Conservation (phyloP, 2,329 filamentous ascomycete genomes). For the Xylaria sp. region DNA sequence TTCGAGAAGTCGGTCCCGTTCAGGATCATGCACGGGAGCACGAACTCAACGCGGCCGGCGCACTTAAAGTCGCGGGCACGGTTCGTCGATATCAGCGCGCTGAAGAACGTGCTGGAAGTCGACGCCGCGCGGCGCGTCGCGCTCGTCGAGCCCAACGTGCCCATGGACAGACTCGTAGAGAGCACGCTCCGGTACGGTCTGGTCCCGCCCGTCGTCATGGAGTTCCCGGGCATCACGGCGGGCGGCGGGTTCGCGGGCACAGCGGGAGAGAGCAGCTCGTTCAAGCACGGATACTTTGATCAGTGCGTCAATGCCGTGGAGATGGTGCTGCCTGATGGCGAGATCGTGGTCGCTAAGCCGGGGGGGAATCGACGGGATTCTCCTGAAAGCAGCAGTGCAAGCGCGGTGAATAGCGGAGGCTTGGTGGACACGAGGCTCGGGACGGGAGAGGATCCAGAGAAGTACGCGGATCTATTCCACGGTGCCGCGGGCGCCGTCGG, state of each 20-base stretch:
- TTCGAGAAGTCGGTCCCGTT: constrained; percentile 67
- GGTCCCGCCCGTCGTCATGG: constrained; percentile 78
- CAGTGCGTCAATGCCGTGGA: constrained; percentile 72
- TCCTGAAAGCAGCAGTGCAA: not conserved
- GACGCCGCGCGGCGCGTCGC: constrained; percentile 66
- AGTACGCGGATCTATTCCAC: constrained; percentile 67
- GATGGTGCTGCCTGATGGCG: constrained; percentile 75
- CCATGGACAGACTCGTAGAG: constrained; percentile 77
- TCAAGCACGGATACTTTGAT: constrained; percentile 78
- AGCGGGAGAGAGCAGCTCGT: constrained; percentile 76
- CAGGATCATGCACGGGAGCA: constrained; percentile 81
- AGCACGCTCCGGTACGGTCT: constrained; percentile 72
- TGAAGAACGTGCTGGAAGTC: constrained; percentile 73
- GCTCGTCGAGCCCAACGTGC: constrained; percentile 79
- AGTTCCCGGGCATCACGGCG: constrained; percentile 80
- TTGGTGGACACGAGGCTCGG: constrained; percentile 31
- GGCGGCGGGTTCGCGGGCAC: constrained; percentile 78
- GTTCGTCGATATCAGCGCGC: constrained; percentile 72
- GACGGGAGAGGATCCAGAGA: constrained; percentile 31
- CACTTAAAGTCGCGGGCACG: constrained; percentile 52
- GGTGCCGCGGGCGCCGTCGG: constrained; percentile 76
- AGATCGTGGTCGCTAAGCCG: constrained; percentile 65
- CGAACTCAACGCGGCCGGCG: constrained; percentile 76
- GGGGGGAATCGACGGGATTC: constrained; percentile 7
- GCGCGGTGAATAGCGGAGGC: not conserved